Base-by-base conservation (phyloP, 1,139 yeast species). In the Pichia sp. region DNA sequence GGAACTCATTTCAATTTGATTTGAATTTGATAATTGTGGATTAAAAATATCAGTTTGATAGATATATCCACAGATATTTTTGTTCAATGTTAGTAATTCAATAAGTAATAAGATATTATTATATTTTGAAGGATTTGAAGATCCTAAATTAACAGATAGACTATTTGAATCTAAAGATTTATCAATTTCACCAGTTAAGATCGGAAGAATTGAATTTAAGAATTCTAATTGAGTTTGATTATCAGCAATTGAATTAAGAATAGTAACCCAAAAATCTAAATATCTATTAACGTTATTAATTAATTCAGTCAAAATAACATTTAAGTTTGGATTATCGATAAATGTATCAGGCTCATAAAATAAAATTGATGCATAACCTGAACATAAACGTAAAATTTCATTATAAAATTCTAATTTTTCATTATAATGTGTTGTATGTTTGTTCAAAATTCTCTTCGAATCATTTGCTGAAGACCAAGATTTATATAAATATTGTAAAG, bases 291-390 rank as follows among this genome's bases (percentile, higher is more conserved):
- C 60, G 27, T 62, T 62, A 27, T 50, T 50, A 31, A 67, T 50
- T 37, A 87, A 56, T 48, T 76, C 82, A 24, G 76, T 76, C 37
- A 74, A 62, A 40, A 70, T 65, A 10, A 61, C 60, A 35, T 62
- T 63, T 9, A 59, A 49, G 21, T 68, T 47, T 41, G 71, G 66
- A 46, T 65, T 64, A 41, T 68, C 64, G 28, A 69, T 51, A 47
- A 80, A 79, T 79, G 81, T 74, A 45, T 79, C 88, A 3, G 82
- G 78, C 9, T 80, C 73, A 56, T 80, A 87, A 54, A 85, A 78
- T 28, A 82, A 63, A 28, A 85, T 78, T 27, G 80, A 68, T 0
- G 87, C 87, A 60, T 80, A 86, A 19, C 84, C 78, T 14, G 82
- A 67, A 13, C 78, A 61, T 36, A 80, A 65, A 38, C 78, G 62